Evolutionary conservation across 257 asterid genomes (phyloP).

Genomic region (Apocynum venetum): DNA sequence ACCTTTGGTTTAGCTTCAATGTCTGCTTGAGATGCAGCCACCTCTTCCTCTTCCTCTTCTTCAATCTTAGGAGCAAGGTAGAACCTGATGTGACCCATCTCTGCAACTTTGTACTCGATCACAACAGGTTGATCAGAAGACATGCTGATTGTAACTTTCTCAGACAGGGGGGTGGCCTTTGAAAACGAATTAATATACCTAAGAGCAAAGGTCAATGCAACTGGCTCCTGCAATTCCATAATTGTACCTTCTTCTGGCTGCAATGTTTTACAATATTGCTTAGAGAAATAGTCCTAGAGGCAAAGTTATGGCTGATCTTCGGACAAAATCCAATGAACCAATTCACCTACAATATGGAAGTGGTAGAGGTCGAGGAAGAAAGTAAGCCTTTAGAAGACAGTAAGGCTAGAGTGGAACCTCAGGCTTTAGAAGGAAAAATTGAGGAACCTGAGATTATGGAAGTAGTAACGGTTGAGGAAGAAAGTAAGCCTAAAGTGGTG

Average conservation of each 20-base stretch:
- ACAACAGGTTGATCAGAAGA: conserved; percentile 84
- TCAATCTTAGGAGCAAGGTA: conserved; percentile 87
- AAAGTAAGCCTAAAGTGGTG: conserved; percentile 3
- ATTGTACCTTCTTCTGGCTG: conserved; percentile 84
- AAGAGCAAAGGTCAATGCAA: conserved; percentile 72
- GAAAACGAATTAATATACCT: conserved; percentile 77
- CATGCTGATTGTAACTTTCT: conserved; percentile 66
- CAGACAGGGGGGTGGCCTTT: conserved; percentile 68
- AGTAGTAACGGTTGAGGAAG: not conserved
- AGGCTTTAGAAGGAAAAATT: not conserved
- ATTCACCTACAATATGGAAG: not conserved
- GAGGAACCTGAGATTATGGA: not conserved
- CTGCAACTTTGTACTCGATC: conserved; percentile 88
- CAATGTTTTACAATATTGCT: conserved; percentile 1
- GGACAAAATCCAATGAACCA: conserved; percentile 1
- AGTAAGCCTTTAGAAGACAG: not conserved
- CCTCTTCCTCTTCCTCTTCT: conserved; percentile 74
- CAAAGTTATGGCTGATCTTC: not conserved
- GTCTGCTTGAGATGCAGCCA: conserved; percentile 15
- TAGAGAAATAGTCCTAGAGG: not conserved
- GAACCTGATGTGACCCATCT: conserved; percentile 79
- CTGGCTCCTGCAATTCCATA: conserved; percentile 81
- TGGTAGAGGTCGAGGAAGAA: not conserved
- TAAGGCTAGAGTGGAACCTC: not conserved
- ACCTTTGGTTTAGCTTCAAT: not conserved